Evolutionary conservation across 2,329 filamentous ascomycete species (phyloP).

Genomic region (Calonectria naviculata): DNA sequence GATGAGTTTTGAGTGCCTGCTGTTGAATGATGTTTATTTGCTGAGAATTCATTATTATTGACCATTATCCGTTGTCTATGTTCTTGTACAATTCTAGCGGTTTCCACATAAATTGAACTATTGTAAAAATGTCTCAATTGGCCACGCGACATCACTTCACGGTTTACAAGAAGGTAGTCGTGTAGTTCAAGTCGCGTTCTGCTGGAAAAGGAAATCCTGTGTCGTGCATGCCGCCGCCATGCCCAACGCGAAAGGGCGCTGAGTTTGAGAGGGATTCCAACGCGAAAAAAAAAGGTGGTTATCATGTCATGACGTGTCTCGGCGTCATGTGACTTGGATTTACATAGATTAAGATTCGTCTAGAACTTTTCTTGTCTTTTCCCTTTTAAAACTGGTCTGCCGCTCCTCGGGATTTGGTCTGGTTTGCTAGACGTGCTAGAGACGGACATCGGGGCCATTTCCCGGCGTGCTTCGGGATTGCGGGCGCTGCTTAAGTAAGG

Average conservation of each 20-base stretch:
- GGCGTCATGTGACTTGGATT: not conserved
- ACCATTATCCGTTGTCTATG: too few relatives aligned
- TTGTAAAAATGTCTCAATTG: not conserved
- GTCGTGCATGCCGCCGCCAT: not conserved
- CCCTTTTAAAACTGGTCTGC: not conserved
- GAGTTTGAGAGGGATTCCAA: not conserved
- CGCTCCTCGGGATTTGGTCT: not conserved
- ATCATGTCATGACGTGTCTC: not conserved
- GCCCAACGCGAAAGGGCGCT: not conserved
- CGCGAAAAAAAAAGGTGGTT: not conserved
- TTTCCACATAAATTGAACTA: not conserved
- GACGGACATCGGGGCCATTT: not conserved
- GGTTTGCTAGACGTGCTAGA: not conserved
- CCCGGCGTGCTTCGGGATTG: not conserved
- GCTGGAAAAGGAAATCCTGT: not conserved
- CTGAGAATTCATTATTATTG: too few relatives aligned
- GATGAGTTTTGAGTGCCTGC: not conserved
- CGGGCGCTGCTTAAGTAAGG: not conserved
- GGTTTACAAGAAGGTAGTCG: not conserved
- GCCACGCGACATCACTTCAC: too few relatives aligned
- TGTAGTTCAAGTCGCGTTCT: not conserved
- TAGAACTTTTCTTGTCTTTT: not conserved
- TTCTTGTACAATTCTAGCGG: not conserved
- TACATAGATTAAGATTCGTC: not conserved
- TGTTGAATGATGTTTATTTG: not conserved